Evolutionary conservation across 371 early-diverging fungal species (phyloP).

Genomic region (Mucor irregularis): DNA sequence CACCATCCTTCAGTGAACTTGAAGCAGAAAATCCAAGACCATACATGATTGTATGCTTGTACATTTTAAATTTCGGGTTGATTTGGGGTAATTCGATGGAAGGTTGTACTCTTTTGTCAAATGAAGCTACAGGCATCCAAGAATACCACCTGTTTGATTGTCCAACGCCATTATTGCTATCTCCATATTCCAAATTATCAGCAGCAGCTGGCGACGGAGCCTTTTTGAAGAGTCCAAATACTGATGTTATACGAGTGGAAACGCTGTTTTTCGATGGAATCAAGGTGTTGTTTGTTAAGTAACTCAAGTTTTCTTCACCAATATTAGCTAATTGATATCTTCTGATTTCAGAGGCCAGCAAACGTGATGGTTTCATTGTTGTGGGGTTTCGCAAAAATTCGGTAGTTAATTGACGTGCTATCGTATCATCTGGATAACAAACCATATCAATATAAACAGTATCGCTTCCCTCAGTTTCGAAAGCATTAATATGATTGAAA

Average conservation of each 20-base stretch:
- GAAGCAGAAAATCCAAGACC: constrained; percentile 53
- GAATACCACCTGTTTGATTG: constrained; percentile 26
- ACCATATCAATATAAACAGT: constrained; percentile 60
- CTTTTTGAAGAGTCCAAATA: constrained; percentile 25
- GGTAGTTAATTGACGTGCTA: constrained; percentile 59
- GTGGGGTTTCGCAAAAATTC: constrained; percentile 51
- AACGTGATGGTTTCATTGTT: constrained; percentile 36
- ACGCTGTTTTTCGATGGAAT: constrained; percentile 31
- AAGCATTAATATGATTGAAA: constrained; percentile 76
- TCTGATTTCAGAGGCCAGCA: constrained; percentile 61
- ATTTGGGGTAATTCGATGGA: constrained; percentile 67
- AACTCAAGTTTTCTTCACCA: constrained; percentile 50
- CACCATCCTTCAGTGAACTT: constrained; percentile 43
- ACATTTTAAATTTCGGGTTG: constrained; percentile 56
- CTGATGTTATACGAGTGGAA: constrained; percentile 29
- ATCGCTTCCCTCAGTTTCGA: constrained; percentile 63
- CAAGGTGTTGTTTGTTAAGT: constrained; percentile 31
- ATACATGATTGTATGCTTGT: constrained; percentile 65
- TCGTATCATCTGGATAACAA: constrained; percentile 62
- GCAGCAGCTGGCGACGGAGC: neutral
- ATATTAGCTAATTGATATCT: constrained; percentile 60
- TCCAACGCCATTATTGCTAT: neutral
- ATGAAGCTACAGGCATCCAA: constrained; percentile 33
- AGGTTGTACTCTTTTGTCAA: constrained; percentile 24
- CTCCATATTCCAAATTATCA: constrained; percentile 1